Conservation (phyloP, 2,329 filamentous ascomycete genomes). For the Keithomyces neogunnii region DNA sequence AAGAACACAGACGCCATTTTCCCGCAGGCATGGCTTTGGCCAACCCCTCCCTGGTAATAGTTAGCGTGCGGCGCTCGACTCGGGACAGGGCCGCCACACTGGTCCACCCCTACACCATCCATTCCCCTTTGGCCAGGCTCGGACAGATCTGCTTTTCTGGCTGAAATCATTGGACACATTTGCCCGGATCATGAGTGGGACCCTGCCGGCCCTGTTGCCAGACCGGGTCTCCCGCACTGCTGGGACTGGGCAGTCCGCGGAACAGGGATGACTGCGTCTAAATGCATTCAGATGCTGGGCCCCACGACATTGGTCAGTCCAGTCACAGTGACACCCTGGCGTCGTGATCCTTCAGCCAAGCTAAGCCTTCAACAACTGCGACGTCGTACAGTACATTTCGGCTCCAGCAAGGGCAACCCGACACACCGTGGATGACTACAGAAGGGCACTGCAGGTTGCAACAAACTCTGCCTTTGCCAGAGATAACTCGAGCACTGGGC, state of each 20-base stretch:
- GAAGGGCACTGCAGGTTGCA: too few species aligned
- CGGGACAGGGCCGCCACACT: conserved; percentile 1
- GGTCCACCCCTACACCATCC: not conserved
- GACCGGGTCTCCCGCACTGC: conserved; percentile 4
- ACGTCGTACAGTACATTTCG: too few species aligned
- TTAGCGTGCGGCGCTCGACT: not conserved
- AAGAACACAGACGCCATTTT: too few species aligned
- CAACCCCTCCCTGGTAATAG: not conserved
- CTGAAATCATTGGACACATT: not conserved
- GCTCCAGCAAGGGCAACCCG: too few species aligned
- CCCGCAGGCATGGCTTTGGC: too few species aligned
- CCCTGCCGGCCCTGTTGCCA: conserved; percentile 4
- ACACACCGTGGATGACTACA: too few species aligned
- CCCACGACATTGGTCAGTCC: not conserved
- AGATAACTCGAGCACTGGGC: too few species aligned
- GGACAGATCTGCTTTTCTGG: conserved; percentile 2
- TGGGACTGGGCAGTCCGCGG: conserved; percentile 3
- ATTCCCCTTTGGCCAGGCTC: not conserved
- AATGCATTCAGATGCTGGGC: not conserved
- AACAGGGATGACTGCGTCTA: conserved; percentile 1
- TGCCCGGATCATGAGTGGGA: conserved; percentile 1
- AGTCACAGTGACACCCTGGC: not conserved
- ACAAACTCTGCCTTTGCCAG: too few species aligned
- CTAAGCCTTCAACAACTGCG: too few species aligned
- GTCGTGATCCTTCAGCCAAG: too few species aligned